phyloP scores from a whole-genome alignment of 2,329 filamentous ascomycete species.

The Lojkania enalia region DNA sequence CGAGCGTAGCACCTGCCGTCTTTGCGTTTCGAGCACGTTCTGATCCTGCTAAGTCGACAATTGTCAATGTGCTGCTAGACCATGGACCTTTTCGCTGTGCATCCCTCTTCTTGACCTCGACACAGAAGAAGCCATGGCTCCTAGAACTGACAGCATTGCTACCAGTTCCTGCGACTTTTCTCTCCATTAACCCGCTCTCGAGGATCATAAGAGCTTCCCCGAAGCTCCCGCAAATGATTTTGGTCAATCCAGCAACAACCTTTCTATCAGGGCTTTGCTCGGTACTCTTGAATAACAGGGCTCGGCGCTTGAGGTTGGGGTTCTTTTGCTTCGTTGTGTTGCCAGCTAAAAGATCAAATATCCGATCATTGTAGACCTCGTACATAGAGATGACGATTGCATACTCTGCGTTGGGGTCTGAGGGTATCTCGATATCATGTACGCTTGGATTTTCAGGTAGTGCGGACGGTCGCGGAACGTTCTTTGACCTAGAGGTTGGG shows the following conservation, averaged over 20 bases:
- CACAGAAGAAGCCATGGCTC: conserved; percentile 93
- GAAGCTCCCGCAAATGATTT: conserved; percentile 81
- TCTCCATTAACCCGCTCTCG: conserved; percentile 84
- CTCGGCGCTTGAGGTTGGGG: conserved; percentile 64
- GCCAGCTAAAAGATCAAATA: conserved; percentile 84
- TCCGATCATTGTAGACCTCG: conserved; percentile 97
- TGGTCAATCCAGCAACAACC: conserved; percentile 86
- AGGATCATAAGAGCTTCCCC: conserved; percentile 86
- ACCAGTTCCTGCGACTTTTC: conserved; percentile 84
- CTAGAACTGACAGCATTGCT: conserved; percentile 91
- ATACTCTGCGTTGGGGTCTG: conserved; percentile 75
- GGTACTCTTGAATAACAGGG: conserved; percentile 88
- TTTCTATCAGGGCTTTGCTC: conserved; percentile 89
- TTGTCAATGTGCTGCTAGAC: conserved; percentile 77
- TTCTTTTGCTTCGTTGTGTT: conserved; percentile 60
- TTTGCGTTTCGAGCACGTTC: conserved; percentile 92
- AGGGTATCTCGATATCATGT: conserved; percentile 66
- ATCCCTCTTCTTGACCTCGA: conserved; percentile 86
- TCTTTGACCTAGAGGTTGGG: conserved; percentile 57
- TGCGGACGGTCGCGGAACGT: conserved; percentile 69
- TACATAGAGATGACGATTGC: conserved; percentile 95
- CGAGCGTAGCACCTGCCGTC: conserved; percentile 87
- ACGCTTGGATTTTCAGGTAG: conserved; percentile 77
- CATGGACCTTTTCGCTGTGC: conserved; percentile 63
- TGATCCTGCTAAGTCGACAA: conserved; percentile 92